These are phyloP conservation scores for Astrocystis sublimbata DNA, from an alignment of 495 filamentous ascomycete species.

Conservation along the genomic window DNA sequence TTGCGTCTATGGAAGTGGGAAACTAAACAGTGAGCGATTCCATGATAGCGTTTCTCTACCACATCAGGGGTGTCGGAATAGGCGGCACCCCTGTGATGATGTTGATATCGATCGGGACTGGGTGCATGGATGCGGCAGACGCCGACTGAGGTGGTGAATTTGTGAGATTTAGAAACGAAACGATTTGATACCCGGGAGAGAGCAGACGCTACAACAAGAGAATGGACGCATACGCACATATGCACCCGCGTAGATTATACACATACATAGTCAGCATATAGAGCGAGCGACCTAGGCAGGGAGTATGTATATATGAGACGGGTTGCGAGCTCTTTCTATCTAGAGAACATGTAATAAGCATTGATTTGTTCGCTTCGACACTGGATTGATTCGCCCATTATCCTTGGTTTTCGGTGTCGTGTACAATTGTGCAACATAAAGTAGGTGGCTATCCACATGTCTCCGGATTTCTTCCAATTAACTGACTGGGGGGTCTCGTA, in stretches of 20 bases:
- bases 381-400: background rate
- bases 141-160: background rate
- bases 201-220: background rate
- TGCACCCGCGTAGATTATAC: background rate
- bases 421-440: too few species aligned
- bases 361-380: constrained; percentile 5
- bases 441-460: too few species aligned
- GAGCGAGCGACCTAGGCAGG: background rate
- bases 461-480: background rate
- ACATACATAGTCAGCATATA: constrained; percentile 8
- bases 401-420: too few species aligned
- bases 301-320: background rate
- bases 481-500: background rate
- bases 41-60: background rate
- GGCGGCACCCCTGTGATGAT: background rate
- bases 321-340: constrained; percentile 13
- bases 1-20: background rate
- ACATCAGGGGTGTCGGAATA: background rate
- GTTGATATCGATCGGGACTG: background rate
- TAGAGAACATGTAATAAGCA: constrained; percentile 17
- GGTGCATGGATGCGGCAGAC: constrained; percentile 3
- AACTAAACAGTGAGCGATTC: background rate
- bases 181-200: constrained; percentile 16
- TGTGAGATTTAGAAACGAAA: constrained; percentile 2
- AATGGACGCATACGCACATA: background rate